Evolutionary conservation across 257 asterid genomes (phyloP).

Genomic region (Solanum lignicaule): DNA sequence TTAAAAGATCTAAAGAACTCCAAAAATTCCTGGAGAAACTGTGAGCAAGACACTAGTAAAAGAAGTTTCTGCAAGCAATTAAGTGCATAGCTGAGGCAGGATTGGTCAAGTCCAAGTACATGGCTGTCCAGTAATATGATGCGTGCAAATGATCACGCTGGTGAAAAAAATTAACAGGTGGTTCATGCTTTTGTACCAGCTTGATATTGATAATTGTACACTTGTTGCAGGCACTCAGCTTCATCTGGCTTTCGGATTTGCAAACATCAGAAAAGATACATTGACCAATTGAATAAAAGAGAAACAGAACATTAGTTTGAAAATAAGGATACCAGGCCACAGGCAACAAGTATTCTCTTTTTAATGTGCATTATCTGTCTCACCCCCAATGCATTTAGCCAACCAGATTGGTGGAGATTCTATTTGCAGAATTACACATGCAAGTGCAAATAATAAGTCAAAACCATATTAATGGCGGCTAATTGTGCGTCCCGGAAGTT

Average conservation of each 20-base stretch:
- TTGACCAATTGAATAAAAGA: not conserved
- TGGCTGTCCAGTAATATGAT: not conserved
- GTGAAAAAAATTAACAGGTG: not conserved
- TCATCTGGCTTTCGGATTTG: not conserved
- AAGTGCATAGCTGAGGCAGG: not conserved
- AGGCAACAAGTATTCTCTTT: not conserved
- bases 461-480: not conserved
- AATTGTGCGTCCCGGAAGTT: not conserved
- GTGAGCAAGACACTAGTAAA: not conserved
- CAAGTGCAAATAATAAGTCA: not conserved
- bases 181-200: not conserved
- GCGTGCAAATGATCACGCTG: not conserved
- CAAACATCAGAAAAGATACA: not conserved
- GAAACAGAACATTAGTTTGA: not conserved
- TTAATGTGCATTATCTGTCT: not conserved
- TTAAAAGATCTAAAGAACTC: not conserved
- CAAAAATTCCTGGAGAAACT: not conserved
- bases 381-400: not conserved
- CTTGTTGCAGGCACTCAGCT: not conserved
- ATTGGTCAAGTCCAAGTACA: not conserved
- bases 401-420: not conserved
- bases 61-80: not conserved
- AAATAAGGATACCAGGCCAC: not conserved
- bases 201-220: not conserved
- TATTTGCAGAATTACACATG: not conserved